These are phyloP conservation scores for Microascus cirrosus DNA, from an alignment of 2,329 filamentous ascomycete species.

Conservation along the genomic window DNA sequence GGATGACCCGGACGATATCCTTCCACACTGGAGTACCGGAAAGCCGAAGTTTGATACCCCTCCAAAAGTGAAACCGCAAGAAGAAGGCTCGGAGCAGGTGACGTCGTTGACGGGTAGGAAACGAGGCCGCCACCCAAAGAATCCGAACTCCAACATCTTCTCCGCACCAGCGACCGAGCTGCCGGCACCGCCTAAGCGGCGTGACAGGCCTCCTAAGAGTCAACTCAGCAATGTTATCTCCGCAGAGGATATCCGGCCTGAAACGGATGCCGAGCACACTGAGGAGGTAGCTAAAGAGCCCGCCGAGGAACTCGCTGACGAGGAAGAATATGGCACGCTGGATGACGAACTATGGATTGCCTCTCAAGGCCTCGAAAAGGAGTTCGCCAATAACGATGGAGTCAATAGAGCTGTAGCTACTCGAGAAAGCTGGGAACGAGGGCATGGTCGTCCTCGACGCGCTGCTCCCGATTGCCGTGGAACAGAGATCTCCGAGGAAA, in stretches of 20 bases:
- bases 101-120: slow-evolving; percentile 12
- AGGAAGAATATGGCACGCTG: background rate
- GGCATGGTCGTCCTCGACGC: background rate
- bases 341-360: background rate
- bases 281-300: background rate
- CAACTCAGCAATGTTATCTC: slow-evolving; percentile 5
- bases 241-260: slow-evolving; percentile 8
- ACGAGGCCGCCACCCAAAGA: slow-evolving; percentile 20
- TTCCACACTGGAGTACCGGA: slow-evolving; percentile 7
- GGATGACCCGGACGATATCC: slow-evolving; percentile 30
- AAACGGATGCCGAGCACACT: background rate
- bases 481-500: background rate
- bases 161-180: background rate
- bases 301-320: background rate
- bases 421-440: slow-evolving; percentile 3
- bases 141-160: background rate
- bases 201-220: slow-evolving; percentile 10
- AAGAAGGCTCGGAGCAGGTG: slow-evolving; percentile 9
- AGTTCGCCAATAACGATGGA: background rate
- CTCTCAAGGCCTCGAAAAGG: background rate
- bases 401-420: background rate
- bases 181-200: slow-evolving; percentile 5
- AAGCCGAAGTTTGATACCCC: background rate
- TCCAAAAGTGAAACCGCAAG: background rate
- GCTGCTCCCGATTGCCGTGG: background rate